A percentile compares a stretch with the other conserved stretches of the same genome.
Conservation (phyloP, 345 rosid genomes). For the Cardiospermum halicacabum region DNA sequence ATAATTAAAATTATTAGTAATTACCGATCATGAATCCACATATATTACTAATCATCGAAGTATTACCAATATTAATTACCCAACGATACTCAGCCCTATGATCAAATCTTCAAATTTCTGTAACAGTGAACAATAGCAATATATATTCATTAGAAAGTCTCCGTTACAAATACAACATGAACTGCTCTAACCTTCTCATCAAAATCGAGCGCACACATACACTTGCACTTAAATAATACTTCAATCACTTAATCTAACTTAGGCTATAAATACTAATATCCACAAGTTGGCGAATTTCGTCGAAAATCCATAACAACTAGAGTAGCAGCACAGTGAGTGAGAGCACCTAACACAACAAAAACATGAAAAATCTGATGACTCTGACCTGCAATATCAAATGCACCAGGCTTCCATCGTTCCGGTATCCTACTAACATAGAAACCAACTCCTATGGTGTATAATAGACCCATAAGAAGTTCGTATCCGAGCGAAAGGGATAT, state of each 20-base stretch:
- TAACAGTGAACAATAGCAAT: no score
- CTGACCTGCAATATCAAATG: slow-evolving; percentile 92
- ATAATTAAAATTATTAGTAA: no score
- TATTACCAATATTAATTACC: no score
- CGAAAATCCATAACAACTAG: slow-evolving; percentile 75
- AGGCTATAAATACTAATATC: neutral
- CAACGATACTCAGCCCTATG: no score
- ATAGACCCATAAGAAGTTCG: slow-evolving; percentile 74
- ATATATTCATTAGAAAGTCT: neutral
- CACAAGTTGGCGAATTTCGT: slow-evolving; percentile 51
- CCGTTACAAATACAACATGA: neutral
- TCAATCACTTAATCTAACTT: no score
- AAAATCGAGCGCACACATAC: neutral
- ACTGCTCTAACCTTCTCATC: neutral
- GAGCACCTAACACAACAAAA: slow-evolving; percentile 81
- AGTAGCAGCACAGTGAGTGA: slow-evolving; percentile 78
- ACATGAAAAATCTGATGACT: slow-evolving; percentile 96
- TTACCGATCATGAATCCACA: no score
- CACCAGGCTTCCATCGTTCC: slow-evolving; percentile 89
- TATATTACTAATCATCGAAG: no score
- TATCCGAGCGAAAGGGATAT: slow-evolving; percentile 47
- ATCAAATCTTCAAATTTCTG: no score
- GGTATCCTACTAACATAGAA: slow-evolving; percentile 72
- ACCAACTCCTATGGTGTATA: slow-evolving; percentile 66
- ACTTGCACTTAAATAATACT: no score